These are phyloP conservation scores for Coemansia sp. DNA, from an alignment of 192 early-diverging fungal genomes.

Conservation along the genomic window DNA sequence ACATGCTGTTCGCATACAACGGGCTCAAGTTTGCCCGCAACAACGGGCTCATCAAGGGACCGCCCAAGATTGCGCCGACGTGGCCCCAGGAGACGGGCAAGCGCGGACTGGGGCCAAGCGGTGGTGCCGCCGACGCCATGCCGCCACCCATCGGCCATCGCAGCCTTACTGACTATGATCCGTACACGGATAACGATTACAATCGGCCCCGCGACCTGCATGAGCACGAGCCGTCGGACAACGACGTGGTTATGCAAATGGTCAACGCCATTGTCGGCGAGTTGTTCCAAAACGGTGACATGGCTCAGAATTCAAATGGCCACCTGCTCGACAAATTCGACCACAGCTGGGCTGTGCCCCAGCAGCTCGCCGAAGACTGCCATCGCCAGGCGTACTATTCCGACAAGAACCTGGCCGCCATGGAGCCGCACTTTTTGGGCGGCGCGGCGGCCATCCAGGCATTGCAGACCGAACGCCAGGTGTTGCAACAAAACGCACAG, in stretches of 20 bases:
- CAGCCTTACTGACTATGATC: not conserved
- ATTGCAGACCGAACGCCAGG: constrained; percentile 17
- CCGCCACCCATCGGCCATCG: not conserved
- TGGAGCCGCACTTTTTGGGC: constrained; percentile 19
- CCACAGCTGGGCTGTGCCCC: constrained; percentile 25
- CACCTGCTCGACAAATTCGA: constrained; percentile 26
- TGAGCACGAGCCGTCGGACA: not conserved
- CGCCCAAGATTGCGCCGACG: not conserved
- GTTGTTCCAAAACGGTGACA: constrained; percentile 1
- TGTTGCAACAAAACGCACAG: not conserved
- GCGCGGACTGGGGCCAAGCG: not conserved
- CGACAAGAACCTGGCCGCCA: constrained; percentile 5
- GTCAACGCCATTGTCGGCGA: not conserved
- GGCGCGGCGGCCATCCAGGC: constrained; percentile 37
- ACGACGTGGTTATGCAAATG: not conserved
- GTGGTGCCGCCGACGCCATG: no score
- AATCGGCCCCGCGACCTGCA: not conserved
- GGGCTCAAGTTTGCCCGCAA: constrained; percentile 2
- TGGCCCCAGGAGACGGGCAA: constrained; percentile 6
- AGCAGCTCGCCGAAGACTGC: constrained; percentile 24
- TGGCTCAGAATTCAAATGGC: not conserved
- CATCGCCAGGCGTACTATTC: constrained; percentile 21
- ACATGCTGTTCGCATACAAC: constrained; percentile 20
- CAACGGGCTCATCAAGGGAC: constrained; percentile 8
- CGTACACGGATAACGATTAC: not conserved